Percentiles rank a stretch among this genome's conserved stretches.
These are phyloP conservation scores for Naematelia encephala DNA, from an alignment of 768 basidiomycete genomes.

Conservation along the genomic window DNA sequence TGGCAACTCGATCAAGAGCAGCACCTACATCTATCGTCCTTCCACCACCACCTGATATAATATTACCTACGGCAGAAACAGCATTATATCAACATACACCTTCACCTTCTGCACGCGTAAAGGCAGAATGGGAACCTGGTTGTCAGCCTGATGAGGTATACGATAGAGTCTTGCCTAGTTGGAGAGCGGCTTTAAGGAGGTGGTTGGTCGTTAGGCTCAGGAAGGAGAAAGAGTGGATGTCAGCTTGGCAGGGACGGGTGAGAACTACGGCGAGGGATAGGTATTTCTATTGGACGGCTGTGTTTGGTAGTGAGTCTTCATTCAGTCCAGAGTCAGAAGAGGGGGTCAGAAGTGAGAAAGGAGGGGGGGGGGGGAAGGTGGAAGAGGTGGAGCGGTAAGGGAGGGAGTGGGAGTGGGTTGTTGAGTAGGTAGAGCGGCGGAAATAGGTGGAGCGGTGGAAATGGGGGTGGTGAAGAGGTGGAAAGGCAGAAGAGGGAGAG, in stretches of 20 bases:
- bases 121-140: conserved; percentile 26
- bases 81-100: conserved; percentile 29
- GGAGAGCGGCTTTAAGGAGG: conserved; percentile 37
- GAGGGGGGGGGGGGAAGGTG: no score
- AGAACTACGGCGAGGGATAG: conserved; percentile 39
- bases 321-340: no score
- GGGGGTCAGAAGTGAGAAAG: no score
- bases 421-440: no score
- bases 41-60: no score
- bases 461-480: no score
- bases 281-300: conserved; percentile 50
- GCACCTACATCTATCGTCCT: no score
- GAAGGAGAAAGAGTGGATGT: conserved; percentile 42
- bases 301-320: conserved; percentile 47
- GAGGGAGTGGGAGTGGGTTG: no score
- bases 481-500: not conserved
- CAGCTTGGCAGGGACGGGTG: conserved; percentile 39
- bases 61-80: conserved; percentile 23
- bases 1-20: no score
- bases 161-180: conserved; percentile 31
- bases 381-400: no score
- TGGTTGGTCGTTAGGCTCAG: conserved; percentile 33
- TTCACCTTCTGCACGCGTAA: conserved; percentile 7
- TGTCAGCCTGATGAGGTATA: conserved; percentile 49
- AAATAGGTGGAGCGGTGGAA: not conserved